Percentiles rank a stretch among this genome's conserved stretches.
phyloP scores from a whole-genome alignment of 129 eudicot genomes.

The Flaveria brownii region DNA sequence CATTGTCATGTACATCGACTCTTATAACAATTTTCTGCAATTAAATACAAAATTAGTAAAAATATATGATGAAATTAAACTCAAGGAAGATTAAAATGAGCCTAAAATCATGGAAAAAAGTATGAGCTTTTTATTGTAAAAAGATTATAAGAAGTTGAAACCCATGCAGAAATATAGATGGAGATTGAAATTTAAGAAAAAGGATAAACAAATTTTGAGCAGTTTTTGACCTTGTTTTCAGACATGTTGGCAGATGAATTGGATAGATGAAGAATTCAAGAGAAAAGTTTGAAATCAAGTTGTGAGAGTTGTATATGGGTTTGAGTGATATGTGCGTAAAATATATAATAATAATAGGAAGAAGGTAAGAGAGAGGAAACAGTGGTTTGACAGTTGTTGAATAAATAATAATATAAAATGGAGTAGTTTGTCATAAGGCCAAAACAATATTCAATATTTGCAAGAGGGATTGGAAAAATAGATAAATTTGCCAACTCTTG shows the following conservation, averaged over 20 bases:
- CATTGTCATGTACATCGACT: slow-evolving; percentile 31
- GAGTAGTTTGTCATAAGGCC: too few species aligned
- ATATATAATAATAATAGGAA: slow-evolving; percentile 16
- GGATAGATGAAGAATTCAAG: slow-evolving; percentile 10
- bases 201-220: background rate
- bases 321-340: slow-evolving; percentile 10
- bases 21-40: slow-evolving; percentile 40
- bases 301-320: background rate
- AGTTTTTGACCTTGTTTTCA: slow-evolving; percentile 40
- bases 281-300: background rate
- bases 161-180: background rate
- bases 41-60: background rate
- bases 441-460: too few species aligned
- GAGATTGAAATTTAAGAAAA: background rate
- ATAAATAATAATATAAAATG: background rate
- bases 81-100: background rate
- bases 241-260: slow-evolving; percentile 20
- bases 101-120: background rate
- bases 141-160: background rate
- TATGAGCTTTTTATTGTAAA: background rate
- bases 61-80: background rate
- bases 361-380: slow-evolving; percentile 16
- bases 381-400: background rate
- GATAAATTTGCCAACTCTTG: too few species aligned
- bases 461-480: too few species aligned